These are phyloP conservation scores for Sporothrix curviconia DNA, from an alignment of 2,329 filamentous ascomycete genomes.

Conservation along the genomic window DNA sequence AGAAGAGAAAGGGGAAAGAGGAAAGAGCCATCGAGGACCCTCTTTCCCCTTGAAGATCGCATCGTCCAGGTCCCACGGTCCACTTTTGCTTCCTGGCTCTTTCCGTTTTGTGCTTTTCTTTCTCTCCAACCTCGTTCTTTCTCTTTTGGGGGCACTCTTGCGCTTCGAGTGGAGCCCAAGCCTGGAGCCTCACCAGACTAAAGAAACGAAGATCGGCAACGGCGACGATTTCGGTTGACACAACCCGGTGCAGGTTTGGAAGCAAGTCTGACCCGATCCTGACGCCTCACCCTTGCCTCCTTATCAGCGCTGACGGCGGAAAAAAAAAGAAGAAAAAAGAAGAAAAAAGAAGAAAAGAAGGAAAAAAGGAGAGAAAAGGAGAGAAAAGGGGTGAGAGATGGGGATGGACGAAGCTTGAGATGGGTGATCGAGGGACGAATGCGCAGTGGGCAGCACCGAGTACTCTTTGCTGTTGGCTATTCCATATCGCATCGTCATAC, in stretches of 20 bases:
- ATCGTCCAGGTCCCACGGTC: neutral
- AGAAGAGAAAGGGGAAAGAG: neutral
- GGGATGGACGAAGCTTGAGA: neutral
- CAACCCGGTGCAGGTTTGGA: too few species aligned
- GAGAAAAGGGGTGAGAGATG: too few species aligned
- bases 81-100: neutral
- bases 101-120: neutral
- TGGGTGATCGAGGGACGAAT: too few species aligned
- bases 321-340: neutral
- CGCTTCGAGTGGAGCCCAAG: neutral
- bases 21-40: neutral
- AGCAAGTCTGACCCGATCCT: too few species aligned
- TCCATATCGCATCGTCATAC: too few species aligned
- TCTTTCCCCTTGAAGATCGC: conserved; percentile 2
- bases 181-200: neutral
- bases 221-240: neutral
- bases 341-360: neutral
- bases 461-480: too few species aligned
- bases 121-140: neutral
- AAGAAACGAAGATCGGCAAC: neutral
- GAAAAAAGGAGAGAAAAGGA: neutral
- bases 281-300: too few species aligned
- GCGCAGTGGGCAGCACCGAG: too few species aligned
- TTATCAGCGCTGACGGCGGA: neutral
- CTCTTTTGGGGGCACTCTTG: too few species aligned